Evolutionary conservation across 139 green algal genomes (phyloP).

Genomic region (Desmodesmus armatus): DNA sequence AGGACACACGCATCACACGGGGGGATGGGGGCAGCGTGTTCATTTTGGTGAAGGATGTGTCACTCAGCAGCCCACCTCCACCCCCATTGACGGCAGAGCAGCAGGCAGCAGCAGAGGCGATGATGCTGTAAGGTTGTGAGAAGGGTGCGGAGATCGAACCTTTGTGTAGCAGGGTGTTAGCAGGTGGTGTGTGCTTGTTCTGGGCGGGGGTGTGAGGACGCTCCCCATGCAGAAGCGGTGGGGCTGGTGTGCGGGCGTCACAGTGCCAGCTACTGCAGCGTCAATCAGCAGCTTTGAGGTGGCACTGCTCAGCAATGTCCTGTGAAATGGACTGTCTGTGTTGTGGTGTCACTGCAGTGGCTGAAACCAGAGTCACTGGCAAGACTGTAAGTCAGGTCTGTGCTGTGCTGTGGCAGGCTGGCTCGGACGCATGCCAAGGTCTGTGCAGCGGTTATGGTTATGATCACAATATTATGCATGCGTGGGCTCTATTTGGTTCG

Average conservation of each 20-base stretch:
- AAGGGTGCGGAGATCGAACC: background rate
- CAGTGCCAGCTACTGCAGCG: background rate
- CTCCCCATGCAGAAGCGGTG: no score
- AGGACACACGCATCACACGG: slow-evolving; percentile 78
- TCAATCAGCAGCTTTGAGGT: no score
- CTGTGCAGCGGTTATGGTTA: no score
- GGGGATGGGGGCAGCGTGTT: slow-evolving; percentile 67
- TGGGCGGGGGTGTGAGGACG: no score
- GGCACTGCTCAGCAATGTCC: no score
- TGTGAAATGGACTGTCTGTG: no score
- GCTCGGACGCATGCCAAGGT: background rate
- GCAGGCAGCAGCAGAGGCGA: slow-evolving; percentile 35
- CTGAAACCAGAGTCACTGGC: no score
- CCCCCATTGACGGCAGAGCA: slow-evolving; percentile 16
- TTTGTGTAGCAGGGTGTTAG: background rate
- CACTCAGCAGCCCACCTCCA: background rate
- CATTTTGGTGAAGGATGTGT: slow-evolving; percentile 66
- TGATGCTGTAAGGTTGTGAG: slow-evolving; percentile 39
- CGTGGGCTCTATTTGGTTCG: no score
- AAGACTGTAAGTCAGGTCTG: no score
- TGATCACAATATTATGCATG: no score
- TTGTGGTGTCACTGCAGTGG: no score
- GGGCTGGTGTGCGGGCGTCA: background rate
- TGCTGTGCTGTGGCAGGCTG: background rate
- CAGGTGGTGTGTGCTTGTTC: no score